A percentile compares a stretch with the other conserved stretches of the same genome.
phyloP scores from a whole-genome alignment of 2,329 filamentous ascomycete species.

The Aureobasidium sp. region DNA sequence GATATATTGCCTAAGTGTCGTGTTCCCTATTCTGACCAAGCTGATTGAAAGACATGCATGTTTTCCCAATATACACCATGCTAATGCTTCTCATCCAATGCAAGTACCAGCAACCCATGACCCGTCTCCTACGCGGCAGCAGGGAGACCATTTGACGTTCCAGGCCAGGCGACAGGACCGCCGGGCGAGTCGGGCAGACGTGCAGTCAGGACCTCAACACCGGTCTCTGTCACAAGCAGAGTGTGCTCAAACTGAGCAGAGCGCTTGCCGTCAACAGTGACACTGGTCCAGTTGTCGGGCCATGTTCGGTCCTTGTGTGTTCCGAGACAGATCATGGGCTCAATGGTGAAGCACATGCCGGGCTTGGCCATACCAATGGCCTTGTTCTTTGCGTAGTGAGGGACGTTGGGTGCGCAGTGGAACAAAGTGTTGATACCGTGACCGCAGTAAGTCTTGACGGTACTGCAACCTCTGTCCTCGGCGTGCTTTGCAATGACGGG shows the following conservation, averaged over 20 bases:
- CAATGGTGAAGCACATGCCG: constrained; percentile 98
- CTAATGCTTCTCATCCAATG: constrained; percentile 3
- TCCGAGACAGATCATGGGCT: constrained; percentile 94
- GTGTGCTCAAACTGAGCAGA: constrained; percentile 95
- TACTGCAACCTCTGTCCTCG: constrained; percentile 76
- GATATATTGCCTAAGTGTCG: neutral
- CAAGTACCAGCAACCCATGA: neutral
- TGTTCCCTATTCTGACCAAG: neutral
- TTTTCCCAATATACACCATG: neutral
- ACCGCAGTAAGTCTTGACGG: constrained; percentile 92
- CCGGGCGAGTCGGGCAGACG: constrained; percentile 67
- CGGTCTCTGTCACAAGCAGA: constrained; percentile 72
- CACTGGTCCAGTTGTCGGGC: constrained; percentile 98
- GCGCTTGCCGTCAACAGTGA: constrained; percentile 78
- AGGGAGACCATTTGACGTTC: constrained; percentile 9
- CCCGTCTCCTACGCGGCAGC: neutral
- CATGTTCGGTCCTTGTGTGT: constrained; percentile 90
- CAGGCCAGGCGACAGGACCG: constrained; percentile 59
- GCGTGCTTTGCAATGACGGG: constrained; percentile 94
- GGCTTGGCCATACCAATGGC: constrained; percentile 88
- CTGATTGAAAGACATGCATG: neutral
- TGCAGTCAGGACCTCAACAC: constrained; percentile 74
- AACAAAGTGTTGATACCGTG: constrained; percentile 93
- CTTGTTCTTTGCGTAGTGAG: constrained; percentile 98
- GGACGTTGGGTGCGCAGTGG: constrained; percentile 88